Conservation (phyloP, 108 stramenopile species). For the Cyclostephanos invisitatus region DNA sequence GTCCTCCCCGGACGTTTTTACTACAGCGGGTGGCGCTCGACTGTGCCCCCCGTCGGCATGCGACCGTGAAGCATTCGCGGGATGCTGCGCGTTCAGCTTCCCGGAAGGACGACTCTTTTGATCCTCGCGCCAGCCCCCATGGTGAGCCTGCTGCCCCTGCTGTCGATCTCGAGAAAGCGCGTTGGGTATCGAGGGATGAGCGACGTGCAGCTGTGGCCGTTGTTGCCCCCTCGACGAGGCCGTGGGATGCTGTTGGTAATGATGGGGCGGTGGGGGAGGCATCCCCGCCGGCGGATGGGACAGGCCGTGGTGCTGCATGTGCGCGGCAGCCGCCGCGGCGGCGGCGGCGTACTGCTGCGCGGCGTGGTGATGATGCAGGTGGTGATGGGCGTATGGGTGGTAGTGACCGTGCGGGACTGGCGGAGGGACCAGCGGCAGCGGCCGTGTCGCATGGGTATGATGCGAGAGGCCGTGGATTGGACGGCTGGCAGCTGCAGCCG, state of each 20-base stretch:
- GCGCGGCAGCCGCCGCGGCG: neutral
- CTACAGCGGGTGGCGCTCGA: neutral
- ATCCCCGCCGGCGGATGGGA: neutral
- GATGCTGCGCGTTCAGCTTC: no score
- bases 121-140: neutral
- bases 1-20: neutral
- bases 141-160: neutral
- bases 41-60: no score
- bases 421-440: neutral
- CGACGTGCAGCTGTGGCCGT: neutral
- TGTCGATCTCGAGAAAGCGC: neutral
- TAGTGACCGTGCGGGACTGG: neutral
- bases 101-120: neutral
- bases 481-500: neutral
- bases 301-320: neutral
- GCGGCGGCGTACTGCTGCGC: slow-evolving; percentile 2
- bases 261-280: slow-evolving; percentile 2
- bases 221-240: neutral
- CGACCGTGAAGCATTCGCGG: no score
- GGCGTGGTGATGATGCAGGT: neutral
- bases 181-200: neutral
- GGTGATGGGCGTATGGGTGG: slow-evolving; percentile 9
- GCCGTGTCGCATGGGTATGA: neutral
- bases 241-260: neutral
- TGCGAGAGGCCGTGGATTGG: neutral